Percentiles rank a stretch among this genome's conserved stretches.
Conservation (phyloP, 1,284 basidiomycete species). For the Tilletia indica region DNA sequence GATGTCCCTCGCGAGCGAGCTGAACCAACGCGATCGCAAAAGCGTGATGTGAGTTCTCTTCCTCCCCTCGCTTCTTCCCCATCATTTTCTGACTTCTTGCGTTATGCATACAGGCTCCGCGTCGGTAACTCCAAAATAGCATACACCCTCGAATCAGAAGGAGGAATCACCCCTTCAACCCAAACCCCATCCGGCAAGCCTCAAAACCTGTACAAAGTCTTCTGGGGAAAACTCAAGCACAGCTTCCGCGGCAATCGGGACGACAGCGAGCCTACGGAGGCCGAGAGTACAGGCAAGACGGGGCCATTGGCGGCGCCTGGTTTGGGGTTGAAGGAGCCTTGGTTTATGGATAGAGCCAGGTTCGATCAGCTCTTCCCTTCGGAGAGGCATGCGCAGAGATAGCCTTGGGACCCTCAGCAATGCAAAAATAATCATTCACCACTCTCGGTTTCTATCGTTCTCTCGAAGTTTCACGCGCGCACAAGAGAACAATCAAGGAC, state of each 20-base stretch:
- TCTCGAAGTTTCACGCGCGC: no score
- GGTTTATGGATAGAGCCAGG: slow-evolving; percentile 38
- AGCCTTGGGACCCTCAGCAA: background rate
- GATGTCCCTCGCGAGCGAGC: slow-evolving; percentile 8
- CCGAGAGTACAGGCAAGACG: slow-evolving; percentile 20
- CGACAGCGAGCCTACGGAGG: slow-evolving; percentile 27
- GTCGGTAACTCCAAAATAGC: slow-evolving; percentile 31
- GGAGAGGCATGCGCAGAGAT: background rate
- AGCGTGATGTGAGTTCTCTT: slow-evolving; percentile 20
- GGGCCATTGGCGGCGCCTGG: slow-evolving; percentile 4
- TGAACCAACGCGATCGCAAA: slow-evolving; percentile 28
- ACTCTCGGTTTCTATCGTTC: no score
- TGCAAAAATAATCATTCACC: background rate
- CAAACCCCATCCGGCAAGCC: slow-evolving; percentile 23
- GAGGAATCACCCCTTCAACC: slow-evolving; percentile 22
- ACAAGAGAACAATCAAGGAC: no score
- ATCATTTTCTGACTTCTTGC: no score
- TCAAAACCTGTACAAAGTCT: slow-evolving; percentile 32
- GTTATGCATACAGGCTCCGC: slow-evolving; percentile 18
- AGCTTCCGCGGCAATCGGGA: slow-evolving; percentile 32
- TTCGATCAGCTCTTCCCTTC: slow-evolving; percentile 37
- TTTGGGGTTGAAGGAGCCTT: slow-evolving; percentile 32
- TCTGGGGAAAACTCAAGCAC: slow-evolving; percentile 35
- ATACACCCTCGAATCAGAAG: slow-evolving; percentile 36
- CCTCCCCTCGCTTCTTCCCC: slow-evolving; percentile 13